Evolutionary conservation across 2,329 filamentous ascomycete genomes (phyloP).

Genomic region (Pseudocercospora crystallina): DNA sequence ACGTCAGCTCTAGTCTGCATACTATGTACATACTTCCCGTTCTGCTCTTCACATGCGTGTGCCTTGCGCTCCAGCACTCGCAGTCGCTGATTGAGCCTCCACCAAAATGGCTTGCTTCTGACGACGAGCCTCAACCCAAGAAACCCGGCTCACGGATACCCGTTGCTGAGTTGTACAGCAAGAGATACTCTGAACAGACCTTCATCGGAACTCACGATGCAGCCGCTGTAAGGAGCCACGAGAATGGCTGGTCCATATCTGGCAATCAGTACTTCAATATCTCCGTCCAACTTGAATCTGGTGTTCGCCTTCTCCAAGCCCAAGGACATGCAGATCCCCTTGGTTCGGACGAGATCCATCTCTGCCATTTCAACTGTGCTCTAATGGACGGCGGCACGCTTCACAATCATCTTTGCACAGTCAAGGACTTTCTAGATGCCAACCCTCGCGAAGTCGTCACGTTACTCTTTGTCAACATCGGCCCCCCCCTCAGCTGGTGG

Average conservation of each 20-base stretch:
- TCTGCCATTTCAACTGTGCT: constrained; percentile 32
- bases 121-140: constrained; percentile 20
- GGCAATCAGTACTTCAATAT: constrained; percentile 44
- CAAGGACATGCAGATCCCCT: constrained; percentile 27
- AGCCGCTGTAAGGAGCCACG: constrained; percentile 52
- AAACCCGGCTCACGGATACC: constrained; percentile 19
- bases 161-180: constrained; percentile 52
- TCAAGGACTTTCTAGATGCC: constrained; percentile 23
- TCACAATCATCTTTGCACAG: constrained; percentile 16
- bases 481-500: constrained; percentile 48
- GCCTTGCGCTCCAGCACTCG: no score
- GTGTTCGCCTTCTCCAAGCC: constrained; percentile 27
- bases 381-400: constrained; percentile 30
- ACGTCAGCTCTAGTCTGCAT: no score
- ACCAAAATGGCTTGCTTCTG: no score
- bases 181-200: constrained; percentile 59
- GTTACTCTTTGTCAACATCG: constrained; percentile 33
- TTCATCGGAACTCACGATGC: constrained; percentile 66
- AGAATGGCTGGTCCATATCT: constrained; percentile 33
- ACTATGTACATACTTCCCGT: no score
- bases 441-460: constrained; percentile 30
- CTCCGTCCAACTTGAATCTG: constrained; percentile 54
- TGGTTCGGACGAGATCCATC: constrained; percentile 23
- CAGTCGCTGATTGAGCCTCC: no score
- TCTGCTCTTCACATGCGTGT: no score